Conservation (phyloP, 2,329 filamentous ascomycete species). For the Nigrospora sphaerica region DNA sequence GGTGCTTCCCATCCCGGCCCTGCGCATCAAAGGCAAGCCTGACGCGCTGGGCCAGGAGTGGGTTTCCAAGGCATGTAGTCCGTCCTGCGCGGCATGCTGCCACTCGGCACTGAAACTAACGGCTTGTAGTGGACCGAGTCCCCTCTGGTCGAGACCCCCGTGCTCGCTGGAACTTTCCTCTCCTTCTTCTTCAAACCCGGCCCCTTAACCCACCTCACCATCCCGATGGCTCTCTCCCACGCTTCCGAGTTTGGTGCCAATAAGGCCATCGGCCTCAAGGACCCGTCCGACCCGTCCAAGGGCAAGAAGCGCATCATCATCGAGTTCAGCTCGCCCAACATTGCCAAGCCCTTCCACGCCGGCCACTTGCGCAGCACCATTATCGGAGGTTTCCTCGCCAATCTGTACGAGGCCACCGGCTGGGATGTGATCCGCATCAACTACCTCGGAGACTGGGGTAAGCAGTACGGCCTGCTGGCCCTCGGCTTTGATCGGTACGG, state of each 20-base stretch:
- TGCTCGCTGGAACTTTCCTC: constrained; percentile 60
- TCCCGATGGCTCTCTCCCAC: constrained; percentile 62
- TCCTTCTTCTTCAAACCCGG: constrained; percentile 74
- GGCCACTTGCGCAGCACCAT: constrained; percentile 72
- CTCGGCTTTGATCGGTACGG: constrained; percentile 64
- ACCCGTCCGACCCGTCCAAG: constrained; percentile 31
- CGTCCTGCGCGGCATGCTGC: too few relatives aligned
- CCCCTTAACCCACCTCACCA: constrained; percentile 56
- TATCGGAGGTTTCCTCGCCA: constrained; percentile 65
- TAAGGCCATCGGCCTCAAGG: constrained; percentile 48
- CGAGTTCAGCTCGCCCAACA: constrained; percentile 71
- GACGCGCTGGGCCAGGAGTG: constrained; percentile 55
- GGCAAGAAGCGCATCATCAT: constrained; percentile 49
- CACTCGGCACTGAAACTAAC: too few relatives aligned
- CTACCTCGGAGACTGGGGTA: constrained; percentile 75
- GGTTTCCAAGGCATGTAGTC: constrained; percentile 44
- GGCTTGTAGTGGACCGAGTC: constrained; percentile 60
- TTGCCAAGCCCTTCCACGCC: constrained; percentile 70
- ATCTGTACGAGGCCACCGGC: constrained; percentile 60
- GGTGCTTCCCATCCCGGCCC: constrained; percentile 69
- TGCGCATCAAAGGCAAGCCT: constrained; percentile 69
- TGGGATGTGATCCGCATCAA: constrained; percentile 69
- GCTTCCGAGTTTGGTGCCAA: constrained; percentile 59
- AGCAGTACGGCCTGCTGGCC: constrained; percentile 61
- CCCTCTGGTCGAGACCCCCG: constrained; percentile 64